Base-by-base conservation (phyloP, 805 yeast genomes). In the Suhomyces kilbournensis region DNA sequence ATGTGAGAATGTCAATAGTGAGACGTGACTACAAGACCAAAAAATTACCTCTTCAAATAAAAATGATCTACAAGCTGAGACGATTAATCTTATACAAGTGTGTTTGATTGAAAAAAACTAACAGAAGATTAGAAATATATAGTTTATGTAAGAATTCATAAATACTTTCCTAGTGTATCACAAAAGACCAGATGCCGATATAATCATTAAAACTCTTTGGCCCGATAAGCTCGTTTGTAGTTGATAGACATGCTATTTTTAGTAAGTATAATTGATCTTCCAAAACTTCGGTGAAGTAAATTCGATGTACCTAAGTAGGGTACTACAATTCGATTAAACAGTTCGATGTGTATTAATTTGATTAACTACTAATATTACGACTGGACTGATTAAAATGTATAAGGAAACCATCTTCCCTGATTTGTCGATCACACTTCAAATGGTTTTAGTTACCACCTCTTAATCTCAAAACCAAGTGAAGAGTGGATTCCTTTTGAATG, bases 401-500 rank as follows among this genome's bases (percentile, higher is more conserved):
- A 22, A 22, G 25, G 17, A 17, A 6, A 51, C 69, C 72, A 55
- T 77, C 78, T 53, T 71, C 75, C 66, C 72, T 72, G 60, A 71
- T 75, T 56, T 28, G 14, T 94, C 93, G 83, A 93, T 92, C 97
- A 64, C 10, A 91, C 97, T 82, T 92, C 97, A 63, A 92, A 22
- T 22, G 25, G 25, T 3, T 22, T 22, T 22, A 22, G 25, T 22
- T 65, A 76, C 78, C 78, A 82, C 97, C 97, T 83, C 97, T 89
- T 76, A 93, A 88, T 85, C 97, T 90, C 64, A 93, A 82, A 62
- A 93, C 97, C 80, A 93, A 85, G 78, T 93, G 97, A 51, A 93
- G 79, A 61, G 99, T 93, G 60, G 99, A 93, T 84, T 93, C 99
- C 88, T 93, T 94, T 82, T 93, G 98, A 81, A 93, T 94, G 90